Base-by-base conservation (phyloP, 1,284 basidiomycete species). In the Apiotrichum gamsii region DNA sequence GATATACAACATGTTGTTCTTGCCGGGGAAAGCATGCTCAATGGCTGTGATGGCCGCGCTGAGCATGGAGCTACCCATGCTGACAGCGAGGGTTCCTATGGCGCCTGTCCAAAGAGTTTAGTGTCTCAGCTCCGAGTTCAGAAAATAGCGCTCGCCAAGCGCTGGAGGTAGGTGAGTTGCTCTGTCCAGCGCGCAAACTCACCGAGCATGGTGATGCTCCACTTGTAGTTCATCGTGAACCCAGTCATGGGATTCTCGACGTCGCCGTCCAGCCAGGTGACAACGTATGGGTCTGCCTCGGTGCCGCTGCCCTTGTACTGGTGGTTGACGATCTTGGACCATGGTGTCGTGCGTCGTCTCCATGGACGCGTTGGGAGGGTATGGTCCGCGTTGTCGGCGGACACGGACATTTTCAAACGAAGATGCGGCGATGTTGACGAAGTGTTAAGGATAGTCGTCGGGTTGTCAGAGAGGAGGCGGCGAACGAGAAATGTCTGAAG, bases 231-330 rank as follows among this genome's bases (percentile, higher is more conserved):
- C 10, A 30, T n/a, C 9, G 40, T 18, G 51, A 57, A 67, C n/a
- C n/a, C n/a, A 13, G 45, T 51, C 42, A 61, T 53, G 5, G 66
- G 65, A 48, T 69, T 59, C 48, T 68, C 65, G n/a, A 13, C 28
- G 11, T 45, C 51, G 14, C 47, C 28, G 13, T 47, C 48, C 32
- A 54, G 38, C 67, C 67, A 69, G 37, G 61, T 59, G 15, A 75
- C 64, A 18, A 74, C 60, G 51, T 61, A 73, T 1, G 73, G 74
- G 24, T 72, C 66, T 2, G 59, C 60, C 10, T 65, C 54, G 3
- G 71, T 74, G 18, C 73, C 74, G 11, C 54, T 33, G 5, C 74
- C 74, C 14, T 43, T 52, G 52, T 74, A 75, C 2, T 58, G 49
- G 38, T 67, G 55, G 3, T 53, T 44, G 28, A 73, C 36, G 43